These are phyloP conservation scores for Cryptomeria japonica DNA, from an alignment of 75 land plant species.

Conservation along the genomic window DNA sequence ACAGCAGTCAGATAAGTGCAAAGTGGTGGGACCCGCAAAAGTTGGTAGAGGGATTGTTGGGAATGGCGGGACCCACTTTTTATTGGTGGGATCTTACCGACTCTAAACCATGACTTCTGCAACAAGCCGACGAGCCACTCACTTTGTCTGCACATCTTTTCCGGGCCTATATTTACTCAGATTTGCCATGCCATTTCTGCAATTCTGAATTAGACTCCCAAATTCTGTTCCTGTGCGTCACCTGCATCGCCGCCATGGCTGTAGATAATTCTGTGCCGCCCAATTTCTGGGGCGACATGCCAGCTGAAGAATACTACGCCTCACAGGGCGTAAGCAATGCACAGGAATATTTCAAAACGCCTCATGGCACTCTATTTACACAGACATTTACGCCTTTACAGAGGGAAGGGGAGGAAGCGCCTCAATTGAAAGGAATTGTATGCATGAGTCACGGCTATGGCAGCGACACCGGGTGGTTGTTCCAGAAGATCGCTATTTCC, in stretches of 20 bases:
- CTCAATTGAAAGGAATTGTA: conserved; percentile 56
- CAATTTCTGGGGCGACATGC: conserved; percentile 81
- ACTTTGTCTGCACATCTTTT: no score
- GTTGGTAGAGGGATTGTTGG: no score
- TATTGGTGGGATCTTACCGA: no score
- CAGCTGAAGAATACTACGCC: conserved; percentile 79
- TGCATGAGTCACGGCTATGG: conserved; percentile 93
- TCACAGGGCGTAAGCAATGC: conserved; percentile 65
- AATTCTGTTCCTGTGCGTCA: background rate
- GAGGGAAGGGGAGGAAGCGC: background rate
- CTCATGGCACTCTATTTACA: conserved; percentile 79
- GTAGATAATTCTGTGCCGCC: conserved; percentile 14
- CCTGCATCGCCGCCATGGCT: background rate
- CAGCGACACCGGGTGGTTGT: conserved; percentile 87
- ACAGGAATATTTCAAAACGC: conserved; percentile 57
- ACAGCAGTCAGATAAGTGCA: no score
- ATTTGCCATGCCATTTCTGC: no score
- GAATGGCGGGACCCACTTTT: no score
- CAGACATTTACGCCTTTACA: conserved; percentile 65
- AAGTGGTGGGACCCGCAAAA: no score
- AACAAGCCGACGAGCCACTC: no score
- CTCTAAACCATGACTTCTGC: no score
- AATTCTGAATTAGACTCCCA: no score
- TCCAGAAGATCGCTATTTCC: conserved; percentile 77
- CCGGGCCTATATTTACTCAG: background rate